Percentiles rank a stretch among this genome's conserved stretches.
phyloP scores from a whole-genome alignment of 148 eudicot species.

The Vaccinium macrocarpon region DNA sequence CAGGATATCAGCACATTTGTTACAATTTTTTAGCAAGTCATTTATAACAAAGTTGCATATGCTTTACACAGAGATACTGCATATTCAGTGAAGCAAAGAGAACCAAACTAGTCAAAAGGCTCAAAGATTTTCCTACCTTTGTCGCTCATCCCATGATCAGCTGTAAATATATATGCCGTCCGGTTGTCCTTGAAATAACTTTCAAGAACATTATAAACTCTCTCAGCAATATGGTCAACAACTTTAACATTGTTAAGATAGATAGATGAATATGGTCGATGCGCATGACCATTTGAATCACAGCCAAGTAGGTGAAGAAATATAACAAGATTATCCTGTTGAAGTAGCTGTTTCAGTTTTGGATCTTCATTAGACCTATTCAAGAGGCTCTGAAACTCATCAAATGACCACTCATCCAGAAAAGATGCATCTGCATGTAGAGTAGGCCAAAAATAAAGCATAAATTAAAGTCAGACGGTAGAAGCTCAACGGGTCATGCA shows the following conservation, averaged over 20 bases:
- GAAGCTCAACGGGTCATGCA: neutral
- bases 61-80: neutral
- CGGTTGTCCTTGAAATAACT: conserved; percentile 77
- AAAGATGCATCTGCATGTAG: conserved; percentile 88
- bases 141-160: conserved; percentile 99
- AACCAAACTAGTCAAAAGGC: neutral
- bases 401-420: conserved; percentile 99
- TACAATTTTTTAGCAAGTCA: conserved; percentile 7
- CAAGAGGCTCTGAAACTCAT: conserved; percentile 78
- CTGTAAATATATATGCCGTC: conserved; percentile 90
- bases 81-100: conserved; percentile 2
- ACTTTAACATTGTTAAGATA: conserved; percentile 96
- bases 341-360: conserved; percentile 61
- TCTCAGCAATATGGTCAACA: conserved; percentile 84
- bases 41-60: neutral
- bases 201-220: conserved; percentile 75
- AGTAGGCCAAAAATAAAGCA: conserved; percentile 25
- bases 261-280: conserved; percentile 86
- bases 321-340: conserved; percentile 68
- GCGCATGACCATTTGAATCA: conserved; percentile 97
- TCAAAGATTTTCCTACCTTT: conserved; percentile 53
- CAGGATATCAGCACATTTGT: neutral
- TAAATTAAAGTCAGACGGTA: conserved; percentile 14
- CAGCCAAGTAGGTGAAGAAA: conserved; percentile 95
- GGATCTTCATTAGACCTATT: conserved; percentile 75